Conservation (phyloP, 2,329 filamentous ascomycete species). For the Alternaria angustiovoidea region DNA sequence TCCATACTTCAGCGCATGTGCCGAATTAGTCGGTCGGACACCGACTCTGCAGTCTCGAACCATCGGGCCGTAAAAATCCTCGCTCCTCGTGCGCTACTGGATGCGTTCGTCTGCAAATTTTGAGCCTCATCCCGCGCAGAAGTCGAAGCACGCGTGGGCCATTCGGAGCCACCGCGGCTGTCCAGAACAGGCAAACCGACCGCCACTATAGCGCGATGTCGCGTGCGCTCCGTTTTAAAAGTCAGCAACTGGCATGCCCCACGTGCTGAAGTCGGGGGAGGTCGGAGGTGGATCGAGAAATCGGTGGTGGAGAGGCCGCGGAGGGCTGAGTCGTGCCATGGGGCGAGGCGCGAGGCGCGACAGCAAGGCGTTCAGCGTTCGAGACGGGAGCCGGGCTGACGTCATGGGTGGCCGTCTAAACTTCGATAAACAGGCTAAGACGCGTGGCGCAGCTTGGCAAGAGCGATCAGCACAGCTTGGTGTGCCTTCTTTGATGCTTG, state of each 20-base stretch:
- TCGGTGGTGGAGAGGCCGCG: slow-evolving; percentile 2
- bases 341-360: neutral
- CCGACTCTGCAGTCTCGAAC: neutral
- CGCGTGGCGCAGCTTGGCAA: slow-evolving; percentile 20
- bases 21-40: neutral
- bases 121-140: slow-evolving; percentile 2
- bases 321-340: slow-evolving; percentile 10
- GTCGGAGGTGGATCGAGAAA: slow-evolving; percentile 9
- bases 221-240: neutral
- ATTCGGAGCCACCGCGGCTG: neutral
- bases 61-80: neutral
- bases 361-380: neutral
- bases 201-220: neutral
- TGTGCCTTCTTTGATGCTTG: slow-evolving; percentile 18
- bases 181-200: slow-evolving; percentile 1
- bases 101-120: neutral
- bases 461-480: slow-evolving; percentile 21
- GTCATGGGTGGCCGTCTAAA: slow-evolving; percentile 10
- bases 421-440: slow-evolving; percentile 12
- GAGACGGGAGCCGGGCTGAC: slow-evolving; percentile 13
- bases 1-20: neutral
- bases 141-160: neutral
- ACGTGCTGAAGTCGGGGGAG: neutral
- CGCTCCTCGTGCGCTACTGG: neutral
- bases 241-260: neutral